These are phyloP conservation scores for Volvariella surrecta DNA, from an alignment of 1,284 basidiomycete species.

Conservation along the genomic window DNA sequence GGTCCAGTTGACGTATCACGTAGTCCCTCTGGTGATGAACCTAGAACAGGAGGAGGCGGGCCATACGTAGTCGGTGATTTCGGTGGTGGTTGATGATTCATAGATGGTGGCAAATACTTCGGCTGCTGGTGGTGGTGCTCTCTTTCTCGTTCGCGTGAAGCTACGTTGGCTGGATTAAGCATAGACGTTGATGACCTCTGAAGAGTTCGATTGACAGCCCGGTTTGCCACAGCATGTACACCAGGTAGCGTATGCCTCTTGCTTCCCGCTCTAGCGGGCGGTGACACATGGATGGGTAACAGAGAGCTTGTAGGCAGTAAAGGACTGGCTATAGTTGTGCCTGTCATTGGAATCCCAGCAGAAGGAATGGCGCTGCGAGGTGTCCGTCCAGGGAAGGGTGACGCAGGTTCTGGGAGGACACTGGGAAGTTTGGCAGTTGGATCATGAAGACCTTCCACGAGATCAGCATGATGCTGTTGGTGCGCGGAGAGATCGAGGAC, in stretches of 20 bases:
- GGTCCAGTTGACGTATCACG: neutral
- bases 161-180: slow-evolving; percentile 16
- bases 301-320: slow-evolving; percentile 13
- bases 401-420: slow-evolving; percentile 62
- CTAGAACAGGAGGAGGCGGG: slow-evolving; percentile 27
- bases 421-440: slow-evolving; percentile 27
- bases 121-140: slow-evolving; percentile 16
- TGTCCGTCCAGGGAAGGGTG: slow-evolving; percentile 52
- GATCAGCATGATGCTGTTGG: slow-evolving; percentile 19
- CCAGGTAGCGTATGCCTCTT: slow-evolving; percentile 49
- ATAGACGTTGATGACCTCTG: slow-evolving; percentile 20
- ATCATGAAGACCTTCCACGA: slow-evolving; percentile 16
- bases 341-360: slow-evolving; percentile 6
- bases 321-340: neutral
- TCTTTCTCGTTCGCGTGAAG: slow-evolving; percentile 8
- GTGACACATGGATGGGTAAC: slow-evolving; percentile 17
- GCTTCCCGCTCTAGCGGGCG: slow-evolving; percentile 36
- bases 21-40: slow-evolving; percentile 9
- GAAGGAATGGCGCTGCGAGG: slow-evolving; percentile 15
- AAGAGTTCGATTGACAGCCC: slow-evolving; percentile 28
- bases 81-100: slow-evolving; percentile 26
- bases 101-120: slow-evolving; percentile 20
- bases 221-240: slow-evolving; percentile 25
- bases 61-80: slow-evolving; percentile 44
- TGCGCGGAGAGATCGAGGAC: slow-evolving; percentile 65